These are phyloP conservation scores for Calcarisporium arbuscula DNA, from an alignment of 2,329 filamentous ascomycete genomes.

Conservation along the genomic window DNA sequence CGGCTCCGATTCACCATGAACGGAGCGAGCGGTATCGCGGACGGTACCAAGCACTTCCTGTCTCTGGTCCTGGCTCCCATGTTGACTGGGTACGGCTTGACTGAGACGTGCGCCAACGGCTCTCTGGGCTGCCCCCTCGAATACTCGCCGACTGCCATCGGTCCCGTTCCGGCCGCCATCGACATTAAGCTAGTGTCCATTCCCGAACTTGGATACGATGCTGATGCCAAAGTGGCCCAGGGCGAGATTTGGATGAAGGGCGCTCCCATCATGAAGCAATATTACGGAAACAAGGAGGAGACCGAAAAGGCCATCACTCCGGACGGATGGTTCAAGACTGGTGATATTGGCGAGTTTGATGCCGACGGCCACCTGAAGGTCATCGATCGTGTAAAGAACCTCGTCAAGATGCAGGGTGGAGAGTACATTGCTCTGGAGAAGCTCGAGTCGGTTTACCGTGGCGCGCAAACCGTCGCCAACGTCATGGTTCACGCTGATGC, in stretches of 20 bases:
- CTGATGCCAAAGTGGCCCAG: conserved; percentile 70
- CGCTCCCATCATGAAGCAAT: conserved; percentile 64
- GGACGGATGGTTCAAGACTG: conserved; percentile 96
- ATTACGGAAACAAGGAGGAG: conserved; percentile 82
- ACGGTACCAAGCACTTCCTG: conserved; percentile 83
- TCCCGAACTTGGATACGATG: conserved; percentile 77
- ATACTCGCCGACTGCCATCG: conserved; percentile 72
- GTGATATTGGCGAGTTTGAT: conserved; percentile 90
- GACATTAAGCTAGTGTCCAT: conserved; percentile 92
- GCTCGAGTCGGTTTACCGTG: conserved; percentile 85
- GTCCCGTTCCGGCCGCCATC: conserved; percentile 68
- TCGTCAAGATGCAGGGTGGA: conserved; percentile 90
- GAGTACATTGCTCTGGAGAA: conserved; percentile 98
- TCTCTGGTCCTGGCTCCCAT: conserved; percentile 90
- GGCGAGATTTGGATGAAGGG: conserved; percentile 91
- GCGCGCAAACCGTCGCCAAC: conserved; percentile 71
- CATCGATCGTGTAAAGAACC: conserved; percentile 96
- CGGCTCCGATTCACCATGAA: conserved; percentile 86
- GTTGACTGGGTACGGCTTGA: conserved; percentile 90
- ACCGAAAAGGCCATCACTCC: conserved; percentile 69
- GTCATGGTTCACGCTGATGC: conserved; percentile 80
- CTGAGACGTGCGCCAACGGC: conserved; percentile 83
- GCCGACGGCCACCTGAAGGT: conserved; percentile 72
- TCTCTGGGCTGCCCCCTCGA: conserved; percentile 77
- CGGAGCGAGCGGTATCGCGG: conserved; percentile 83